Percentiles rank a stretch among this genome's conserved stretches.
Conservation (phyloP, 2,329 filamentous ascomycete species). For the Colletotrichum destructivum region DNA sequence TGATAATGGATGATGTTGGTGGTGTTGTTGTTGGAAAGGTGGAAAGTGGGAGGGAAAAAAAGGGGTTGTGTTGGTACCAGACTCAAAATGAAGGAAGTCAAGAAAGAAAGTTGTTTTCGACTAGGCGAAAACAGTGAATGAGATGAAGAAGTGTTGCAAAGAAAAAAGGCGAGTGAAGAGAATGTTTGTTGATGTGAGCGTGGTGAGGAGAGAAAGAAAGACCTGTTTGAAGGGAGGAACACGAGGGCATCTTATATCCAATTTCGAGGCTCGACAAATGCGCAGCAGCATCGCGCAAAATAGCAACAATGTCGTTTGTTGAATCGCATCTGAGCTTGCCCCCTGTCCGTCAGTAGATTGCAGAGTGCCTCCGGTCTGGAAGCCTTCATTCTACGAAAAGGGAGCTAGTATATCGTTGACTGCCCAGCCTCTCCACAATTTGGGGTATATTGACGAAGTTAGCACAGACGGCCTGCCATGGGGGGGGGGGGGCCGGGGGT, state of each 20-base stretch:
- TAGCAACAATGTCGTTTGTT: neutral
- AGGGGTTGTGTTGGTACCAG: slow-evolving; percentile 1
- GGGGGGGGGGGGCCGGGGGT: no score
- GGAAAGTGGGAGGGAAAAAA: no score
- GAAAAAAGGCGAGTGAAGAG: neutral
- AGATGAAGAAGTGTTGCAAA: neutral
- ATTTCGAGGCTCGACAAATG: neutral
- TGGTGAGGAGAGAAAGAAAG: slow-evolving; percentile 18
- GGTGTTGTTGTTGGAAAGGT: neutral
- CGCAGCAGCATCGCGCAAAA: neutral
- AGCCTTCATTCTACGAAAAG: neutral
- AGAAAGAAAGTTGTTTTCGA: neutral
- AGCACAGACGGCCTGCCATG: neutral
- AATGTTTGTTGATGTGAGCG: slow-evolving; percentile 24
- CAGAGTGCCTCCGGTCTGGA: neutral
- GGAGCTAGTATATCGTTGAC: slow-evolving; percentile 30
- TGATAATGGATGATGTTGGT: neutral
- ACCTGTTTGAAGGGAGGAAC: neutral
- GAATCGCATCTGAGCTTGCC: slow-evolving; percentile 11
- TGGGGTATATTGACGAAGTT: slow-evolving; percentile 24
- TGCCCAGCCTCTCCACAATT: slow-evolving; percentile 35
- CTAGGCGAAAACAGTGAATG: slow-evolving; percentile 1
- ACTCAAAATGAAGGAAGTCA: neutral
- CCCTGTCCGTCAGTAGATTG: neutral
- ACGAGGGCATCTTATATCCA: slow-evolving; percentile 20